Conservation (phyloP, 257 asterid genomes). For the Voacanga thouarsii region DNA sequence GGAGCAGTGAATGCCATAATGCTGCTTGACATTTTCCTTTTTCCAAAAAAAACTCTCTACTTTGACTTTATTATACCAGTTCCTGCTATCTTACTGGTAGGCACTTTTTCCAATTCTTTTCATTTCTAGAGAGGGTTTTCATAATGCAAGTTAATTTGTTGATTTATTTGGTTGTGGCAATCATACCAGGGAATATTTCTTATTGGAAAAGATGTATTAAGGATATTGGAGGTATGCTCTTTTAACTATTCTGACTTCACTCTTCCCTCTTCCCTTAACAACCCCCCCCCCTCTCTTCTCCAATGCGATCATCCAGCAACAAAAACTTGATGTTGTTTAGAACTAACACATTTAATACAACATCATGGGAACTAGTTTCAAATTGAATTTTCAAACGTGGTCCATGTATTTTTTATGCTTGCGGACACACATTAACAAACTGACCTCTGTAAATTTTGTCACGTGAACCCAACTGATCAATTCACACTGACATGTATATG, state of each 20-base stretch:
- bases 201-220: constrained; percentile 58
- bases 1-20: constrained; percentile 93
- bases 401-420: background rate
- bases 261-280: background rate
- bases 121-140: background rate
- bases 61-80: constrained; percentile 63
- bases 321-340: background rate
- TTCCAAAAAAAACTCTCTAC: constrained; percentile 56
- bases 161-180: background rate
- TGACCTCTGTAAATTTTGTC: background rate
- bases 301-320: background rate
- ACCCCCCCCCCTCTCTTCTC: background rate
- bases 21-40: constrained; percentile 85
- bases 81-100: constrained; percentile 78
- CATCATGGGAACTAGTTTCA: background rate
- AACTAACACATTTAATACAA: background rate
- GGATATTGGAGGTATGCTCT: constrained; percentile 58
- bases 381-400: background rate
- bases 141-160: background rate
- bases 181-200: constrained; percentile 63
- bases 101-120: background rate
- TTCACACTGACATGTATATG: background rate
- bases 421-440: too few species aligned
- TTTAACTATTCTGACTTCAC: constrained; percentile 1
- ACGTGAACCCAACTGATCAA: background rate